A percentile compares a stretch with the other conserved stretches of the same genome.
phyloP scores from a whole-genome alignment of 345 rosid species.

The Aquilaria sinensis region DNA sequence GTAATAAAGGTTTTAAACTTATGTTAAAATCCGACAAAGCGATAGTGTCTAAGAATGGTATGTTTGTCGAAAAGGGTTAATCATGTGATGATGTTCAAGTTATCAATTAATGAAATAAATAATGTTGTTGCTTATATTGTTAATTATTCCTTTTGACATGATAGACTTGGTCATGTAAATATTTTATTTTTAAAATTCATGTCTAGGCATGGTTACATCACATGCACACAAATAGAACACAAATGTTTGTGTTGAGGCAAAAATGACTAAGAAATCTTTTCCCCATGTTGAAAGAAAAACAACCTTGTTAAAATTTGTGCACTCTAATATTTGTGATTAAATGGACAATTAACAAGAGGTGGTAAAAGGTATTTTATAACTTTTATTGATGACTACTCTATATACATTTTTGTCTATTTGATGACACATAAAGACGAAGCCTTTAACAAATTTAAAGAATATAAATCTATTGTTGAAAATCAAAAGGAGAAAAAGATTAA shows the following conservation, averaged over 20 bases:
- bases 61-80: neutral
- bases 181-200: neutral
- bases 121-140: neutral
- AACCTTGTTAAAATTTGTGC: too few relatives aligned
- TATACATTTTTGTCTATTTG: too few relatives aligned
- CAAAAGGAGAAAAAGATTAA: neutral
- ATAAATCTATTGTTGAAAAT: neutral
- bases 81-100: neutral
- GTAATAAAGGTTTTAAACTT: too few relatives aligned
- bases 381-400: too few relatives aligned
- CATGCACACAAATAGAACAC: neutral
- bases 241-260: neutral
- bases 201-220: neutral
- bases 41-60: neutral
- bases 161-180: neutral
- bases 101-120: too few relatives aligned
- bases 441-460: neutral
- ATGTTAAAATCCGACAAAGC: neutral
- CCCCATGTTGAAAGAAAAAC: too few relatives aligned
- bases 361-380: too few relatives aligned
- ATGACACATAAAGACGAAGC: neutral
- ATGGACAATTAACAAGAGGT: too few relatives aligned
- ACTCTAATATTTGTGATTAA: too few relatives aligned
- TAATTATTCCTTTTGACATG: neutral
- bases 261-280: neutral